Conservation (phyloP, 768 basidiomycete genomes). For the Termitomyces bulborhizus region DNA sequence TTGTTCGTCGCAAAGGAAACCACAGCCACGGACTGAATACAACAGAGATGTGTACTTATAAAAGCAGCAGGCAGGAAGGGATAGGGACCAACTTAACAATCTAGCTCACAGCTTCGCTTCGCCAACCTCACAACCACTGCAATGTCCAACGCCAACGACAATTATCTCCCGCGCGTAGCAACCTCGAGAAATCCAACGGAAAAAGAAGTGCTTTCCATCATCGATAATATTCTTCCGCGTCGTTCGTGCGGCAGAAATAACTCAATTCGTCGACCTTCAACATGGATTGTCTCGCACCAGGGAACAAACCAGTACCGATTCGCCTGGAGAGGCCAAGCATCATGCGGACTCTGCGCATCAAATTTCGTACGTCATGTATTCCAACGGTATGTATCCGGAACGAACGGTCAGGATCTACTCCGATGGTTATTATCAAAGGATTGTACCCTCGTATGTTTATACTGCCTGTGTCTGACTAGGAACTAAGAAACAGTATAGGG, state of each 20-base stretch:
- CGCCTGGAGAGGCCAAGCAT: fast-evolving
- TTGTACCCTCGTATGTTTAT: neutral
- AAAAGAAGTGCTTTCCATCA: too few species aligned
- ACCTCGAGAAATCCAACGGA: neutral
- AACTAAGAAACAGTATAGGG: neutral
- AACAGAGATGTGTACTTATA: neutral
- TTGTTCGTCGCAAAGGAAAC: too few species aligned
- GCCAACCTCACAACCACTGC: neutral
- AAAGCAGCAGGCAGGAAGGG: neutral
- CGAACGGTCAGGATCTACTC: neutral
- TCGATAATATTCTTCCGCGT: neutral
- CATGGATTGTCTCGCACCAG: neutral
- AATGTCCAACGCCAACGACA: too few species aligned
- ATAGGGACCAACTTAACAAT: neutral
- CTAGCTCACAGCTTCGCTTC: neutral
- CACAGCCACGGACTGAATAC: neutral
- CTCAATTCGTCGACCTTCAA: too few species aligned
- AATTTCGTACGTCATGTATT: neutral
- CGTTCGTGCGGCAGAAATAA: too few species aligned
- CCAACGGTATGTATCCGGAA: neutral
- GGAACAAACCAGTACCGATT: neutral
- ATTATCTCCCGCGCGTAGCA: too few species aligned
- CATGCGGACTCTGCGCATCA: neutral
- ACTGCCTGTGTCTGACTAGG: neutral
- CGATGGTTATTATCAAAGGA: neutral